These are phyloP conservation scores for Dryadomyces quercus-mongolicae DNA, from an alignment of 2,329 filamentous ascomycete genomes.

Conservation along the genomic window DNA sequence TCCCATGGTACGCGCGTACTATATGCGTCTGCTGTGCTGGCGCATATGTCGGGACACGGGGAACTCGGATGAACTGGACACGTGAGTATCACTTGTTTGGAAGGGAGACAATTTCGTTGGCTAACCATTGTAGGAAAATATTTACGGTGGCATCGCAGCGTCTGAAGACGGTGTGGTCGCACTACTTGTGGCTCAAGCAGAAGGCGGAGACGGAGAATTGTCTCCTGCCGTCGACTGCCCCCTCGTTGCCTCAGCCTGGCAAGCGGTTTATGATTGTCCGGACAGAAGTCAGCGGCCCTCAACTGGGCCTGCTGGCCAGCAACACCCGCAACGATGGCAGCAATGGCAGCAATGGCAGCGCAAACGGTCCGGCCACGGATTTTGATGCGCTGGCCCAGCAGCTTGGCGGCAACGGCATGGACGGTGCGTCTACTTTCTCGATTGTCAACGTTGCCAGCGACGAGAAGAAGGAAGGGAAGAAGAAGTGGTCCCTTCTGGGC, in stretches of 20 bases:
- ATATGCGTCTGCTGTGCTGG: conserved; percentile 85
- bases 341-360: no score
- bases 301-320: conserved; percentile 27
- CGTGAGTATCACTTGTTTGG: conserved; percentile 46
- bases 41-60: conserved; percentile 68
- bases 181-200: conserved; percentile 65
- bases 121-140: conserved; percentile 44
- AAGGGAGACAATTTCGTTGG: conserved; percentile 10
- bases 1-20: conserved; percentile 89
- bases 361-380: background rate
- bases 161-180: conserved; percentile 62
- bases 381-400: conserved; percentile 8
- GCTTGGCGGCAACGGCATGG: conserved; percentile 4
- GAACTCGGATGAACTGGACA: conserved; percentile 49
- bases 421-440: conserved; percentile 5
- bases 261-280: conserved; percentile 82
- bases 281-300: conserved; percentile 48
- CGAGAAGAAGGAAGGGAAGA: conserved; percentile 25
- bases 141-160: conserved; percentile 55
- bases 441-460: background rate
- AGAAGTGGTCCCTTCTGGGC: conserved; percentile 53
- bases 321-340: background rate
- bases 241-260: conserved; percentile 75
- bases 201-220: conserved; percentile 44
- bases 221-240: conserved; percentile 58